These are phyloP conservation scores for Porphyridium purpureum DNA, from an alignment of 23 red algal species.

Conservation along the genomic window DNA sequence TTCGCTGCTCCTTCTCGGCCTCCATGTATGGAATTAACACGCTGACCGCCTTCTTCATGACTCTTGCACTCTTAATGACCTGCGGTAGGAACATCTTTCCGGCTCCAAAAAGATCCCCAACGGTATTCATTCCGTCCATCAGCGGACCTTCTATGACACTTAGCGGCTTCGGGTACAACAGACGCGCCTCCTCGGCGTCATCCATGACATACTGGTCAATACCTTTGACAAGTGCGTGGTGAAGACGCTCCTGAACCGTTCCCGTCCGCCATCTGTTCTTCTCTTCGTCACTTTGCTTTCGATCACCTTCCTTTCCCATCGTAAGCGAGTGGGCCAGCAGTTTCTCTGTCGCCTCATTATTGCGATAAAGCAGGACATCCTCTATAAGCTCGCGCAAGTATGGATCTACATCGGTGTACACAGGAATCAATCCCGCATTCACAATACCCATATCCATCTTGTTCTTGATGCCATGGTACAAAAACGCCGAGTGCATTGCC, in stretches of 20 bases:
- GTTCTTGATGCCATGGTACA: slow-evolving; percentile 35
- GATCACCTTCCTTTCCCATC: slow-evolving; percentile 49
- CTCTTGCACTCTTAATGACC: slow-evolving; percentile 64
- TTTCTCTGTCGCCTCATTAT: slow-evolving; percentile 28
- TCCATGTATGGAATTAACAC: slow-evolving; percentile 82
- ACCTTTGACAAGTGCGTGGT: slow-evolving; percentile 55
- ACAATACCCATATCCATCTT: slow-evolving; percentile 79
- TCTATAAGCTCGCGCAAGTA: slow-evolving; percentile 42
- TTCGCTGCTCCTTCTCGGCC: slow-evolving; percentile 26
- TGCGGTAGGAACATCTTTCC: slow-evolving; percentile 71
- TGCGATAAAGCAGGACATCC: slow-evolving; percentile 51
- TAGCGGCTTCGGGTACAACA: slow-evolving; percentile 24
- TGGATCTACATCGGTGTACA: slow-evolving; percentile 39
- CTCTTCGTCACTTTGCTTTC: slow-evolving; percentile 22
- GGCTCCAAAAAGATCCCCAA: slow-evolving; percentile 59
- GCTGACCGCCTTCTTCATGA: slow-evolving; percentile 77
- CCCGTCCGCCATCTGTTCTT: slow-evolving; percentile 47
- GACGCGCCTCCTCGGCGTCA: slow-evolving; percentile 49
- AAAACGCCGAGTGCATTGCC: slow-evolving; percentile 52
- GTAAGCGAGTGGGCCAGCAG: slow-evolving; percentile 42
- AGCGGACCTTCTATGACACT: slow-evolving; percentile 61
- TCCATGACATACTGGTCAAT: slow-evolving; percentile 36
- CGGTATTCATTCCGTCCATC: slow-evolving; percentile 68
- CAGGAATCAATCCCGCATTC: slow-evolving; percentile 59
- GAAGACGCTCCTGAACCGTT: slow-evolving; percentile 29